Evolutionary conservation across 2,329 filamentous ascomycete species (phyloP), one percentile per base, ranked within the genome.

Genomic region (Colletotrichum agaves): DNA sequence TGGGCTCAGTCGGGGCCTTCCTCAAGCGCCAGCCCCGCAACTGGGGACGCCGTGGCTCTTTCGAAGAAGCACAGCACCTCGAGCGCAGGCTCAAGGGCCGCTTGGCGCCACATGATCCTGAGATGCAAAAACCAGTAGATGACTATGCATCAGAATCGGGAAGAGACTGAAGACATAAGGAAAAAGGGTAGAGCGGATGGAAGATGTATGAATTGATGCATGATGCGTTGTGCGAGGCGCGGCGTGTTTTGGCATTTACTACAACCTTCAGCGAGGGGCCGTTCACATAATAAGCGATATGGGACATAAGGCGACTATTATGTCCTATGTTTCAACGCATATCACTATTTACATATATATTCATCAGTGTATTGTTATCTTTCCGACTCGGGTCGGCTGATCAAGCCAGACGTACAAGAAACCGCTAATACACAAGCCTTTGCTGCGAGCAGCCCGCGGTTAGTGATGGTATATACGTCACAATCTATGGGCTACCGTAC

Each of bases 1-100:
- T 99, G 1, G 96, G 96, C 10, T 89, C 94, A 19, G 96, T 98
- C 0, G 96, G 96, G 1, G 96, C 96, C 0, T 99, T 99, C 77
- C 82, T 99, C 67, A 97, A 95, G 81, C 84, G 94, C 50, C 93
- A 97, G 80, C 95, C 95, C 0, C 87, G 86, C 70, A 97, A 97
- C 74, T 98, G 95, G 95, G 94, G 94, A 1, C 86, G 95, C 44
- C 86, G 94, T 67, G 91, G 90, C 61, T 97, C 93, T 75, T 83
- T 94, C 41, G 92, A 94, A 71, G 85, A 83, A 53, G 74, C 73
- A 12, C 63, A 59, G 19, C 56, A 57, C n/a, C 47, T 65, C 13
- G 61, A 58, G 66, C 53, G 59, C 23, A 53, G 66, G 17, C 43
- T 61, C 15, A 46, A 43, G 43, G 39, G 44, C 13, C 63, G 57